Percentiles rank a stretch among this genome's conserved stretches.
Evolutionary conservation across 208 protist genomes (phyloP).

Genomic region (Trichomonas gallinae): DNA sequence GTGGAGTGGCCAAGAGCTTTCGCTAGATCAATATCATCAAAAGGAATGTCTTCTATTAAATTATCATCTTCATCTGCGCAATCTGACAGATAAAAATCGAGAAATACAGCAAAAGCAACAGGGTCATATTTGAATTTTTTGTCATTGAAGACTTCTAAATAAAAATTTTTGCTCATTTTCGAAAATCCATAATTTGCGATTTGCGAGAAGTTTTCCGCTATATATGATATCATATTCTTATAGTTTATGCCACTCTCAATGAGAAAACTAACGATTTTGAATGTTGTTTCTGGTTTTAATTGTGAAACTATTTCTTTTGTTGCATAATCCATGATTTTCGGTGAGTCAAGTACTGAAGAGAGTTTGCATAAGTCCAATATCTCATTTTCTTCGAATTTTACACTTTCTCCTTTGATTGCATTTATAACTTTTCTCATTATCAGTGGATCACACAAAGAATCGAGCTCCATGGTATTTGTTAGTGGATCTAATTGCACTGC

Average conservation of each 20-base stretch:
- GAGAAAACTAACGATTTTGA: neutral
- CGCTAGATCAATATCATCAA: neutral
- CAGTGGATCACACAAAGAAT: neutral
- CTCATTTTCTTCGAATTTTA: neutral
- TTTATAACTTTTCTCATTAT: neutral
- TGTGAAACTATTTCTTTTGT: neutral
- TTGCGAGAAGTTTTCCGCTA: neutral
- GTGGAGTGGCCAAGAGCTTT: neutral
- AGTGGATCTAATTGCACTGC: neutral
- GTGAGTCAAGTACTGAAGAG: neutral
- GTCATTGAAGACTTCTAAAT: neutral
- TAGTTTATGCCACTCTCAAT: neutral
- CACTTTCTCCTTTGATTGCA: neutral
- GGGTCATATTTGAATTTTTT: neutral
- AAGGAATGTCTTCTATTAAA: neutral
- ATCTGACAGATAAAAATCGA: neutral
- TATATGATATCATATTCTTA: neutral
- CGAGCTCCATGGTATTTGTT: neutral
- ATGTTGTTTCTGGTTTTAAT: neutral
- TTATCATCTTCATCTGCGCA: neutral
- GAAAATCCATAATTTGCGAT: neutral
- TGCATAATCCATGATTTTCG: neutral
- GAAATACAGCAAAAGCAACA: neutral
- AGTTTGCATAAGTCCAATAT: neutral
- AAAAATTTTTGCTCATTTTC: neutral